Percentiles rank a stretch among this genome's conserved stretches.
Evolutionary conservation across 2,329 filamentous ascomycete genomes (phyloP).

Genomic region (Bipolaris zeicola): DNA sequence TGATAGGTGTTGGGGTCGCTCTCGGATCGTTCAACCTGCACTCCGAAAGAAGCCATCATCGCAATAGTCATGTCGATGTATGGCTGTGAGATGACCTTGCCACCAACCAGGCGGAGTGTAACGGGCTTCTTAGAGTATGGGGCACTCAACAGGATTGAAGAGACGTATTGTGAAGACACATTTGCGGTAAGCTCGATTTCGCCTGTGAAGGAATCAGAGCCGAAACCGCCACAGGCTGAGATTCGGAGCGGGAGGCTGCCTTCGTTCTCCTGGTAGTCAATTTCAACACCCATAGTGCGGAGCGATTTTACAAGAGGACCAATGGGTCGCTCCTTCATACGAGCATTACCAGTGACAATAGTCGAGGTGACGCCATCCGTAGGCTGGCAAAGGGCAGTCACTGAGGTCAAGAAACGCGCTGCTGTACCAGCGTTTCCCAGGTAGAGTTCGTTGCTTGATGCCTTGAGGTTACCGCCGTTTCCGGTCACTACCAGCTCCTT

Average conservation of each 20-base stretch:
- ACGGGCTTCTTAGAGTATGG: conserved; percentile 96
- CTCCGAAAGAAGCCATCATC: conserved; percentile 95
- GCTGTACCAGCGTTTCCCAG: conserved; percentile 96
- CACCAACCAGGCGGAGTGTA: conserved; percentile 87
- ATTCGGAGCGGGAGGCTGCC: conserved; percentile 85
- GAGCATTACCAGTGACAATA: conserved; percentile 86
- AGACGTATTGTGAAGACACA: conserved; percentile 98
- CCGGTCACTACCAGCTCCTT: conserved; percentile 87
- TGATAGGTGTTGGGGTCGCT: conserved; percentile 90
- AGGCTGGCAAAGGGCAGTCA: conserved; percentile 80
- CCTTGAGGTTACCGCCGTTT: conserved; percentile 82
- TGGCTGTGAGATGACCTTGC: conserved; percentile 92
- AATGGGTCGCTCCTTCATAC: conserved; percentile 96
- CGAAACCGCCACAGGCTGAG: conserved; percentile 63
- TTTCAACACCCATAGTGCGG: conserved; percentile 80
- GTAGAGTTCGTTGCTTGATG: conserved; percentile 79
- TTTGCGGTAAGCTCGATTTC: conserved; percentile 91
- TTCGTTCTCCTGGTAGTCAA: conserved; percentile 83
- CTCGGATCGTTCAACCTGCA: conserved; percentile 75
- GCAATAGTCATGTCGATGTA: conserved; percentile 99
- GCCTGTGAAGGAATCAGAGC: conserved; percentile 72
- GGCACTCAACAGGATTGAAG: conserved; percentile 93
- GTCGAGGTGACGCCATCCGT: conserved; percentile 67
- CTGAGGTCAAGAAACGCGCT: conserved; percentile 91
- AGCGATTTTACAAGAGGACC: conserved; percentile 91